These are phyloP conservation scores for Citrus sinensis DNA, from an alignment of 345 rosid species.

Conservation along the genomic window DNA sequence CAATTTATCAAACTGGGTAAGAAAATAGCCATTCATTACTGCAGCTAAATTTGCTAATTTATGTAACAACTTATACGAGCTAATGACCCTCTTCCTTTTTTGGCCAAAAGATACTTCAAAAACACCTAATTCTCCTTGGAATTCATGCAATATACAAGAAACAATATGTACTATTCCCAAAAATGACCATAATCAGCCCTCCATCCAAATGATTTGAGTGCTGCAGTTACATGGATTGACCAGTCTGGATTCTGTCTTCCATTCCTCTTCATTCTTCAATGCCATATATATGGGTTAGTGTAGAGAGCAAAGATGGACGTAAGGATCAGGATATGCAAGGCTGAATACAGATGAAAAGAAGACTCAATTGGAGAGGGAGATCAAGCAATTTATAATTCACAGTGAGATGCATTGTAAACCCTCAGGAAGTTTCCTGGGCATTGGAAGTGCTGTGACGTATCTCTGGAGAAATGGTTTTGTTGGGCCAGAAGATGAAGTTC, in stretches of 20 bases:
- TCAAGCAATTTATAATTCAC: slow-evolving; percentile 39
- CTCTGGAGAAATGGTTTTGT: slow-evolving; percentile 50
- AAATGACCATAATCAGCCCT: slow-evolving; percentile 31
- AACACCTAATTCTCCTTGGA: slow-evolving; percentile 33
- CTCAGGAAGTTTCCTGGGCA: slow-evolving; percentile 67
- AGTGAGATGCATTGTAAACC: slow-evolving; percentile 68
- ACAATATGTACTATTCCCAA: slow-evolving; percentile 35
- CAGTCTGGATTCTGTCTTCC: slow-evolving; percentile 20
- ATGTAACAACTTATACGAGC: slow-evolving; percentile 17
- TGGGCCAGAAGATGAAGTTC: slow-evolving; percentile 23
- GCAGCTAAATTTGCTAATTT: slow-evolving; percentile 27
- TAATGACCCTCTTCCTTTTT: slow-evolving; percentile 23
- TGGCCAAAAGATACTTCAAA: slow-evolving; percentile 16
- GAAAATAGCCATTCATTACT: slow-evolving; percentile 12
- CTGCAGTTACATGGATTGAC: slow-evolving; percentile 22
- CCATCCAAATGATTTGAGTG: slow-evolving; percentile 13
- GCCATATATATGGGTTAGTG: slow-evolving; percentile 14
- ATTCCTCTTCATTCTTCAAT: slow-evolving; percentile 20
- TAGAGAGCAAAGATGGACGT: neutral
- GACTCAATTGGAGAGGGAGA: slow-evolving; percentile 17
- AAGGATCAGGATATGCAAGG: slow-evolving; percentile 13
- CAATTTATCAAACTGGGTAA: neutral
- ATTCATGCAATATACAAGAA: slow-evolving; percentile 38
- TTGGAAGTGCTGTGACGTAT: slow-evolving; percentile 55
- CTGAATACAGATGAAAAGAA: slow-evolving; percentile 17